These are phyloP conservation scores for Erigeron canadensis DNA, from an alignment of 129 eudicot species.

Conservation along the genomic window DNA sequence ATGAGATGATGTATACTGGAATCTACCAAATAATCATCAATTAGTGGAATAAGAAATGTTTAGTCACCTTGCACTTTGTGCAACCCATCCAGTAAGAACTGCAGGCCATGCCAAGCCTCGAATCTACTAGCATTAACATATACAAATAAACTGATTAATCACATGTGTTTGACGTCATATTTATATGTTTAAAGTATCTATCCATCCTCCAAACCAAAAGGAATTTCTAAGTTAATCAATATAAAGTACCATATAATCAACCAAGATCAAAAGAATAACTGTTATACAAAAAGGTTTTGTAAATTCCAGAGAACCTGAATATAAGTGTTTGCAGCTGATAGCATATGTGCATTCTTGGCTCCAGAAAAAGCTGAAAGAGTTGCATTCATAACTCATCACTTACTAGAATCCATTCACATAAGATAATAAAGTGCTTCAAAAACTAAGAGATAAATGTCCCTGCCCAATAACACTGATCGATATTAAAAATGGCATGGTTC, in stretches of 20 bases:
- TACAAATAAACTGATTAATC: constrained; percentile 2
- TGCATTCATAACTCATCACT: constrained; percentile 18
- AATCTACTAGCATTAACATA: constrained; percentile 53
- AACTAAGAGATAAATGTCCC: background rate
- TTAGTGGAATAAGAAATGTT: background rate
- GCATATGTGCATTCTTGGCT: constrained; percentile 61
- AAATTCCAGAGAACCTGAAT: constrained; percentile 62
- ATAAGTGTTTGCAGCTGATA: constrained; percentile 85
- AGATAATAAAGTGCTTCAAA: constrained; percentile 6
- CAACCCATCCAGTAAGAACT: constrained; percentile 94
- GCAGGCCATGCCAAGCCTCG: constrained; percentile 99
- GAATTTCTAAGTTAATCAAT: constrained; percentile 2
- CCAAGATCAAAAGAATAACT: constrained; percentile 10
- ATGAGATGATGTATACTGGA: background rate
- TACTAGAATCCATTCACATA: constrained; percentile 21
- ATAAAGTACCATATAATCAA: constrained; percentile 2
- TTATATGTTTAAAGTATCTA: too few species aligned
- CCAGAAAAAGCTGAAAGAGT: constrained; percentile 81
- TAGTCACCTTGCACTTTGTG: constrained; percentile 96
- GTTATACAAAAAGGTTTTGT: constrained; percentile 13
- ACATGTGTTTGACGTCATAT: too few species aligned
- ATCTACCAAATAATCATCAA: constrained; percentile 27
- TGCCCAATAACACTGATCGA: background rate
- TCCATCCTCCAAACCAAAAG: background rate
- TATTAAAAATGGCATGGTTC: constrained; percentile 9